These are phyloP conservation scores for Exophiala sideris DNA, from an alignment of 2,329 filamentous ascomycete genomes.

Conservation along the genomic window DNA sequence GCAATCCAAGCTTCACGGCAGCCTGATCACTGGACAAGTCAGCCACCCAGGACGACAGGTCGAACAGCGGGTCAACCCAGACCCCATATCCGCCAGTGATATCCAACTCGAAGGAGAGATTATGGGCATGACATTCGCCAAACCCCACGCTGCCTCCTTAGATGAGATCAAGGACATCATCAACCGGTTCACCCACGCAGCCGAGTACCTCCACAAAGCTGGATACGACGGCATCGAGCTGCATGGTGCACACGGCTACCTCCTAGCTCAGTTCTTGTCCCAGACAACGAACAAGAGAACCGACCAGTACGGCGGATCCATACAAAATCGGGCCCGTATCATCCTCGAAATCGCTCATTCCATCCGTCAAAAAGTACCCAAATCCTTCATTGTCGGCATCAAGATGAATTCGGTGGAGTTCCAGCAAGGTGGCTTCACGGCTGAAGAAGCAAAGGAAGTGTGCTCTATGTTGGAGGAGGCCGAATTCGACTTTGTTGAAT, in stretches of 20 bases:
- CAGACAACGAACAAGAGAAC: conserved; percentile 55
- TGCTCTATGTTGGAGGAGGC: conserved; percentile 34
- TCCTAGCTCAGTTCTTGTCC: conserved; percentile 56
- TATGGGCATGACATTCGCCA: conserved; percentile 35
- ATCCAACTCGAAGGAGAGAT: conserved; percentile 41
- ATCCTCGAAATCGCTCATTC: conserved; percentile 52
- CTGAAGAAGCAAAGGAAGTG: conserved; percentile 50
- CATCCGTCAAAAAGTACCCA: conserved; percentile 27
- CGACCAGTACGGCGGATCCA: conserved; percentile 63
- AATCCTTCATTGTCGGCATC: conserved; percentile 49
- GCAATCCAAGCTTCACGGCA: conserved; percentile 28
- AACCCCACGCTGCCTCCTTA: conserved; percentile 34
- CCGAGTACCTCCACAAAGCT: conserved; percentile 60
- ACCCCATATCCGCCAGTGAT: conserved; percentile 53
- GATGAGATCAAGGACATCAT: conserved; percentile 51
- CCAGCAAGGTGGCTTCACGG: conserved; percentile 43
- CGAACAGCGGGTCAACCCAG: conserved; percentile 41
- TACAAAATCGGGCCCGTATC: conserved; percentile 64
- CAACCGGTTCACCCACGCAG: conserved; percentile 59
- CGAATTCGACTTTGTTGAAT: conserved; percentile 51
- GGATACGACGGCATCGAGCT: conserved; percentile 52
- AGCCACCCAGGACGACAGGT: conserved; percentile 63
- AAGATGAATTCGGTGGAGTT: conserved; percentile 61
- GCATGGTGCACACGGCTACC: conserved; percentile 56
- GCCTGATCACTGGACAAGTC: conserved; percentile 55